Evolutionary conservation across 768 basidiomycete species (phyloP).

Genomic region (Suillus discolor): DNA sequence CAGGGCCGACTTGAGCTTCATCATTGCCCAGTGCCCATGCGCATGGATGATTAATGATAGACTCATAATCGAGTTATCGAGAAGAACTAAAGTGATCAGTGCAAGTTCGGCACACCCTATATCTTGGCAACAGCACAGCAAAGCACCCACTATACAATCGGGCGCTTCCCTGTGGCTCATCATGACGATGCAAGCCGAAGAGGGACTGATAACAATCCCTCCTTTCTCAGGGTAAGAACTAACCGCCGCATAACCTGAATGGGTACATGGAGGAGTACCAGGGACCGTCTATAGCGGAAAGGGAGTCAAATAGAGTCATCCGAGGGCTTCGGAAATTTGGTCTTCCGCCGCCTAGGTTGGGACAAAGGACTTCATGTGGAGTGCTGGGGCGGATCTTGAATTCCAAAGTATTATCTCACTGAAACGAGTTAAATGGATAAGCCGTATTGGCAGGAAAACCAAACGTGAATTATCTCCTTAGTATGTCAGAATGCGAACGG

Average conservation of each 20-base stretch:
- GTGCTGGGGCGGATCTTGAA: not conserved
- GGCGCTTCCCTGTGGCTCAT: not conserved
- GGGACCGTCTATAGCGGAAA: constrained; percentile 2
- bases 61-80: not conserved
- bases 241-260: not conserved
- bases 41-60: not conserved
- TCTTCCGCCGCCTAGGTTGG: not conserved
- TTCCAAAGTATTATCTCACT: not conserved
- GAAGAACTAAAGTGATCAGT: not conserved
- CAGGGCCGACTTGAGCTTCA: not conserved
- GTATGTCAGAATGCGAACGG: not conserved
- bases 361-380: not conserved
- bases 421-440: too few species aligned
- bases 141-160: not conserved
- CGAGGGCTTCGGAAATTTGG: not conserved
- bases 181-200: not conserved
- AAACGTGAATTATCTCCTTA: not conserved
- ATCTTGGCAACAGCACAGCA: not conserved
- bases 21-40: not conserved
- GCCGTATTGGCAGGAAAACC: not conserved
- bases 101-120: not conserved
- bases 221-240: not conserved
- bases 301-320: not conserved
- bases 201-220: too few species aligned
- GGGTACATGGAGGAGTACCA: too few species aligned